Evolutionary conservation across 148 eudicot species (phyloP).

Genomic region (Diospyros lotus): DNA sequence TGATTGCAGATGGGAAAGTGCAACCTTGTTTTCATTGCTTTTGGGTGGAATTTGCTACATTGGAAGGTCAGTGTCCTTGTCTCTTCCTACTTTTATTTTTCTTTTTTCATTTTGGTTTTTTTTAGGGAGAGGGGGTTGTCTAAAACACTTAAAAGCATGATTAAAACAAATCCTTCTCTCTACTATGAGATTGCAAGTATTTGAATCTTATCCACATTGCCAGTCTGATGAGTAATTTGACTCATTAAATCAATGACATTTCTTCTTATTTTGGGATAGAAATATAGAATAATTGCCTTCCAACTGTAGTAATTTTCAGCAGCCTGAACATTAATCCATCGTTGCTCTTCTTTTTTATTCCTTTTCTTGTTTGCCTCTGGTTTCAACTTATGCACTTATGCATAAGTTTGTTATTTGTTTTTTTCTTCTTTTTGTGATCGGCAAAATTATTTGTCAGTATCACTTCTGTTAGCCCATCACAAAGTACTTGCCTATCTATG

Average conservation of each 20-base stretch:
- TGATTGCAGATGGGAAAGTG: slow-evolving; percentile 90
- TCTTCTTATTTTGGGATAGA: not conserved
- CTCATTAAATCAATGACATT: not conserved
- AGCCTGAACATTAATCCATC: not conserved
- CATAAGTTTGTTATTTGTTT: too few relatives aligned
- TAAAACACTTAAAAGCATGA: not conserved
- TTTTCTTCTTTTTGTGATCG: too few relatives aligned
- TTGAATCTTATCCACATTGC: not conserved
- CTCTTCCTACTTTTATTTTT: slow-evolving; percentile 5
- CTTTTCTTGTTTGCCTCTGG: not conserved
- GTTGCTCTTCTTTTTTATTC: not conserved
- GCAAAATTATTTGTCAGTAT: not conserved
- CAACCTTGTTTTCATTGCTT: slow-evolving; percentile 60
- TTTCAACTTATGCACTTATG: not conserved
- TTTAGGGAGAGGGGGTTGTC: not conserved
- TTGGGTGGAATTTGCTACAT: slow-evolving; percentile 81
- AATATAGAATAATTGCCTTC: not conserved
- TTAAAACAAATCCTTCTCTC: not conserved
- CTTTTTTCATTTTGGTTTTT: not conserved
- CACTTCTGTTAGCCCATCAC: slow-evolving; percentile 4
- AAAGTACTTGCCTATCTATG: slow-evolving; percentile 13
- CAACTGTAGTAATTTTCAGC: not conserved
- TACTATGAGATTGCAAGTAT: not conserved
- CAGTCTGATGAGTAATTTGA: not conserved
- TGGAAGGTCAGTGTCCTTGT: slow-evolving; percentile 54